Evolutionary conservation across 371 early-diverging fungal genomes (phyloP).

Genomic region (Apophysomyces sp.): DNA sequence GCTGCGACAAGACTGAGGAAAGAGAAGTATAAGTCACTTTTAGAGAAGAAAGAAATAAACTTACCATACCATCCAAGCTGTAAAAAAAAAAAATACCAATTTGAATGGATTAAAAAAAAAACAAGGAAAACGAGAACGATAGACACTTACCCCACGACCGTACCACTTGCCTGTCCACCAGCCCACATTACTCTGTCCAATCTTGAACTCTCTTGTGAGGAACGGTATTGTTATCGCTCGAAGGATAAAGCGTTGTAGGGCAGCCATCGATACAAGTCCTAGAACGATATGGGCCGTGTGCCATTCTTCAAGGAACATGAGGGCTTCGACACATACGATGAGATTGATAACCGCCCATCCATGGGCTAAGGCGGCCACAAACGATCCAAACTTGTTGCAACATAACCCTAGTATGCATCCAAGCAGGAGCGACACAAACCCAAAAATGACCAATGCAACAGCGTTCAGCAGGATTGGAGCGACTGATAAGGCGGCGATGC

Average conservation of each 20-base stretch:
- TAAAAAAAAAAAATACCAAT: background rate
- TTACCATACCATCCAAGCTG: slow-evolving; percentile 60
- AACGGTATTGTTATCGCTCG: slow-evolving; percentile 64
- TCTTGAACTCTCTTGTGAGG: slow-evolving; percentile 74
- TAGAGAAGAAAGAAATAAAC: background rate
- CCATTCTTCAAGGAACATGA: slow-evolving; percentile 73
- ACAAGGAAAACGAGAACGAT: background rate
- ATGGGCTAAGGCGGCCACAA: slow-evolving; percentile 71
- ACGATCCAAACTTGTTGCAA: slow-evolving; percentile 70
- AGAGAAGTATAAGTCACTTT: background rate
- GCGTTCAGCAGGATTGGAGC: slow-evolving; percentile 74
- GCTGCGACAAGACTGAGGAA: background rate
- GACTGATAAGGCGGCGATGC: slow-evolving; percentile 59
- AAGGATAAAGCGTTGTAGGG: slow-evolving; percentile 69
- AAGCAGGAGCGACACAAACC: slow-evolving; percentile 66
- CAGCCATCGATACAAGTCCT: slow-evolving; percentile 61
- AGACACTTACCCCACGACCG: slow-evolving; percentile 54
- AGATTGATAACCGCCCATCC: slow-evolving; percentile 61
- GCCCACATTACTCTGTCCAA: slow-evolving; percentile 73
- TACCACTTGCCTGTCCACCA: slow-evolving; percentile 93
- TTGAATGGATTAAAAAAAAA: background rate
- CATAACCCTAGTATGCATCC: slow-evolving; percentile 60
- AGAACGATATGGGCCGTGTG: slow-evolving; percentile 58
- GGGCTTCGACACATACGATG: slow-evolving; percentile 56
- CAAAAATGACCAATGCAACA: slow-evolving; percentile 57